Evolutionary conservation across 2,329 filamentous ascomycete genomes (phyloP).

Genomic region (Fusarium domesticum): DNA sequence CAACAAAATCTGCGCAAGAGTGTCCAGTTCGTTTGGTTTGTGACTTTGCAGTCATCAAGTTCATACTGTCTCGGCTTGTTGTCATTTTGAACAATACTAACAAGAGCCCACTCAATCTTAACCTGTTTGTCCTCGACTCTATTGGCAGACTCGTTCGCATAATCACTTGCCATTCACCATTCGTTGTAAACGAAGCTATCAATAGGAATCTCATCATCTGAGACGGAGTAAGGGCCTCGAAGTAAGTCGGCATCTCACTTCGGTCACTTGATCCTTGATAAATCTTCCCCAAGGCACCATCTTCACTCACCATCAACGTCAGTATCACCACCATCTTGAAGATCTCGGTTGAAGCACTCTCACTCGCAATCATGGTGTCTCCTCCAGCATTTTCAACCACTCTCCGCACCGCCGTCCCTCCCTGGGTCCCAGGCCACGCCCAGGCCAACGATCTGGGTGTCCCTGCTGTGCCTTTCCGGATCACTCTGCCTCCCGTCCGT

Average conservation of each 20-base stretch:
- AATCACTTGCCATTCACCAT: neutral
- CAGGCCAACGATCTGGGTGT: neutral
- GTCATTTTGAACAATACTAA: neutral
- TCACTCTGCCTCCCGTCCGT: constrained; percentile 10
- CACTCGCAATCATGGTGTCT: constrained; percentile 4
- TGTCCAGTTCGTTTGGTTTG: too few species aligned
- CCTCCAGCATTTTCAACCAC: constrained; percentile 8
- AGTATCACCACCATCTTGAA: too few species aligned
- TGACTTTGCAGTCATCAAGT: too few species aligned
- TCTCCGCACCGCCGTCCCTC: constrained; percentile 13
- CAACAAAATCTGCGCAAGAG: too few species aligned
- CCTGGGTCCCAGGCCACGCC: constrained; percentile 5
- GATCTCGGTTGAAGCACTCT: too few species aligned
- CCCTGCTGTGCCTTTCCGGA: constrained; percentile 2
- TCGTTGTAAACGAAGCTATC: neutral
- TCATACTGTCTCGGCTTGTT: neutral
- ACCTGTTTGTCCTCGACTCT: neutral
- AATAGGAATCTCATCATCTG: neutral
- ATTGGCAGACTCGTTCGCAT: neutral
- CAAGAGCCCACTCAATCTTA: neutral
- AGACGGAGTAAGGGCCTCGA: too few species aligned
- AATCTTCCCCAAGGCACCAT: neutral
- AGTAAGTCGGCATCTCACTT: too few species aligned
- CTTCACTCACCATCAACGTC: neutral
- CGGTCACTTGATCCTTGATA: neutral